These are phyloP conservation scores for Teunomyces cretensis DNA, from an alignment of 805 yeast species.

Conservation along the genomic window DNA sequence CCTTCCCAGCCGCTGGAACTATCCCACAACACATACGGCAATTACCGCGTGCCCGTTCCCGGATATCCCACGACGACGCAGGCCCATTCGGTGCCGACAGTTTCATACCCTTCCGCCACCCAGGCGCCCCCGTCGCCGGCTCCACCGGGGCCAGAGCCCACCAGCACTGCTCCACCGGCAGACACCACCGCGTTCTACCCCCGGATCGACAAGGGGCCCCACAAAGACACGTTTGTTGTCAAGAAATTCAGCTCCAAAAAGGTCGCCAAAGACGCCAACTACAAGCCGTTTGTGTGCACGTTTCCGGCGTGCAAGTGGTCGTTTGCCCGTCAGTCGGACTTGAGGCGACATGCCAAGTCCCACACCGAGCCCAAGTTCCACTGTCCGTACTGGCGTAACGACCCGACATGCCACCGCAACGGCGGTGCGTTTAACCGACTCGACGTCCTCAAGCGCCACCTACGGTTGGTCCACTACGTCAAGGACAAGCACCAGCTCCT, in stretches of 20 bases:
- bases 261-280: background rate
- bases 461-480: conserved; percentile 66
- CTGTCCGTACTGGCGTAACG: conserved; percentile 72
- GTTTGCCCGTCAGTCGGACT: conserved; percentile 66
- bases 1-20: too few relatives aligned
- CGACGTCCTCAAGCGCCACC: conserved; percentile 74
- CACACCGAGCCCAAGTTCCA: conserved; percentile 65
- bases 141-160: too few relatives aligned
- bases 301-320: conserved; percentile 61
- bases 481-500: conserved; percentile 39
- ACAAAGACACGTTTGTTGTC: conserved; percentile 3
- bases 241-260: conserved; percentile 7
- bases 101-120: too few relatives aligned
- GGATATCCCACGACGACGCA: too few relatives aligned
- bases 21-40: too few relatives aligned
- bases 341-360: conserved; percentile 64
- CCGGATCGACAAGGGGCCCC: too few relatives aligned
- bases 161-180: too few relatives aligned
- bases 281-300: conserved; percentile 41
- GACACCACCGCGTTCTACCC: too few relatives aligned
- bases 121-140: too few relatives aligned
- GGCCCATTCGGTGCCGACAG: too few relatives aligned
- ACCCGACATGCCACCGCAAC: conserved; percentile 71
- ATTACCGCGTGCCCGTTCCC: too few relatives aligned
- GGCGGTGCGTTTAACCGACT: conserved; percentile 74